phyloP scores from a whole-genome alignment of 108 stramenopile genomes.

The Cyclostephanos invisitatus region DNA sequence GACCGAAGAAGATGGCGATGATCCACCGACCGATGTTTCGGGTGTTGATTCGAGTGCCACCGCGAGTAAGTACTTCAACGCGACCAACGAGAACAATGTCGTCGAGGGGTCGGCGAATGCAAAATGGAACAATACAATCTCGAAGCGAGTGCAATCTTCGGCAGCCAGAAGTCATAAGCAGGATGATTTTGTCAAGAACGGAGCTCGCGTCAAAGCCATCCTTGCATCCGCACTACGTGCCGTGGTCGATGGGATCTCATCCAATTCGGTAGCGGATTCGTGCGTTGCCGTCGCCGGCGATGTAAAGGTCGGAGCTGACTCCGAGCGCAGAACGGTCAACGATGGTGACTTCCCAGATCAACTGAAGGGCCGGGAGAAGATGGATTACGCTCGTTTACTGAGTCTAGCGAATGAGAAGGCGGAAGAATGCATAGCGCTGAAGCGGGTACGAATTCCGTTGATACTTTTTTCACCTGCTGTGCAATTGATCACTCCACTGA shows the following conservation, averaged over 20 bases:
- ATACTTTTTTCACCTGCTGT: neutral
- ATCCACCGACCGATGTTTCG: neutral
- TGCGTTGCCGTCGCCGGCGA: slow-evolving; percentile 5
- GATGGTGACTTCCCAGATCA: slow-evolving; percentile 6
- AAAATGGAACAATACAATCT: neutral
- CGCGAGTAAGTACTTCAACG: neutral
- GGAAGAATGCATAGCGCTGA: slow-evolving; percentile 53
- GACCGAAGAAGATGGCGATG: neutral
- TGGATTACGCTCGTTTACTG: slow-evolving; percentile 25
- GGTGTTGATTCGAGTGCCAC: neutral
- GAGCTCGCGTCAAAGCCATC: slow-evolving; percentile 53
- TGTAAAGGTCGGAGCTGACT: neutral
- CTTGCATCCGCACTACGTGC: slow-evolving; percentile 46
- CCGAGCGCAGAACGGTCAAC: no score
- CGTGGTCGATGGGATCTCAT: slow-evolving; percentile 34
- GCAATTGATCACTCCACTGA: neutral
- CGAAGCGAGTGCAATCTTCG: neutral
- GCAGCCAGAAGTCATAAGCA: slow-evolving; percentile 29
- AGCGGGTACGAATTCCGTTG: slow-evolving; percentile 48
- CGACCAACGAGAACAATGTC: neutral
- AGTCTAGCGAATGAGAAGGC: slow-evolving; percentile 50
- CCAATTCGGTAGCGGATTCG: neutral
- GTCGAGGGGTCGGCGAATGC: neutral
- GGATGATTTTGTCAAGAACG: slow-evolving; percentile 56
- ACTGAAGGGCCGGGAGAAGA: slow-evolving; percentile 6